Conservation (phyloP, 2,329 filamentous ascomycete genomes). For the Sarocladiaceae sp. region DNA sequence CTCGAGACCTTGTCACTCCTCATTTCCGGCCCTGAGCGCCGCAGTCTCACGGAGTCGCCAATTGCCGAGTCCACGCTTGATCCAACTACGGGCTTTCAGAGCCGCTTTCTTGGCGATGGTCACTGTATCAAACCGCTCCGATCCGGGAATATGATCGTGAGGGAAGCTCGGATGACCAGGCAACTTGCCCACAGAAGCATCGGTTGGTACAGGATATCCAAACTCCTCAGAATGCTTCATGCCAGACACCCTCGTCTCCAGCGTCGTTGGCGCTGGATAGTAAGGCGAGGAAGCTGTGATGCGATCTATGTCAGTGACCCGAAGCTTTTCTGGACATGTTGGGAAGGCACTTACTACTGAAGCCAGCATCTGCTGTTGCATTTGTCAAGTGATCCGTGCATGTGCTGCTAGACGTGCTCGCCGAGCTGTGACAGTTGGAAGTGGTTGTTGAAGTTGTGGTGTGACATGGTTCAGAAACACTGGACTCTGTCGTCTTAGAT, state of each 20-base stretch:
- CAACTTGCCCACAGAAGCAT: background rate
- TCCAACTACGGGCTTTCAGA: background rate
- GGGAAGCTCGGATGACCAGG: conserved; percentile 5
- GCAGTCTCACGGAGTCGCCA: background rate
- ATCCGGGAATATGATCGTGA: background rate
- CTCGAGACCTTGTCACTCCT: background rate
- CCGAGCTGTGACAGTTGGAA: conserved; percentile 3
- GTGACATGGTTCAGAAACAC: conserved; percentile 3
- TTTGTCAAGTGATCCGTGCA: conserved; percentile 6
- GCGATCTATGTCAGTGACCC: background rate
- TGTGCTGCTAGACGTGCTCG: conserved; percentile 3
- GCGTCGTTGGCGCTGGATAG: background rate
- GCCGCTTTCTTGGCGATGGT: background rate
- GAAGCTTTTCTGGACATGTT: background rate
- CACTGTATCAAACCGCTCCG: background rate
- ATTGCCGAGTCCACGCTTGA: background rate
- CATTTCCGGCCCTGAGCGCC: background rate
- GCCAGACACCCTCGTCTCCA: conserved; percentile 4
- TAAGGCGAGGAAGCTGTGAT: background rate
- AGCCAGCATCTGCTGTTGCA: conserved; percentile 1
- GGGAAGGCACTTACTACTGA: background rate
- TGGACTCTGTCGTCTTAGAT: background rate
- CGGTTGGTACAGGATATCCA: background rate
- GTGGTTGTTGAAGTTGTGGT: background rate
- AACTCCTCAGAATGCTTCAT: conserved; percentile 1